Evolutionary conservation across 75 land plant species (phyloP), one percentile per base, ranked within the genome.

Genomic region (Isoetes taiwanensis): DNA sequence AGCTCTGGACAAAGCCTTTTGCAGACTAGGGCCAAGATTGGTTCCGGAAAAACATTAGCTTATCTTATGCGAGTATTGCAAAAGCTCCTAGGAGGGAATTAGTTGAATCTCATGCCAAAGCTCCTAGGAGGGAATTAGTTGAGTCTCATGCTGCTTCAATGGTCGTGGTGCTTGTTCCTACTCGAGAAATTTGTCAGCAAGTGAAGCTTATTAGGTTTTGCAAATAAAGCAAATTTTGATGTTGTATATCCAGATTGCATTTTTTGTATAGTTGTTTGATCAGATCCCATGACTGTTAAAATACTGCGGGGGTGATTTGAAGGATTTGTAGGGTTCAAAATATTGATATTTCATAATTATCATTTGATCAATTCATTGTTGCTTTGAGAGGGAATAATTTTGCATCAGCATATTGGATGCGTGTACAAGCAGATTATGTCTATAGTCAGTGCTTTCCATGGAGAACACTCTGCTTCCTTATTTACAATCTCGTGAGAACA

Each of bases 31-130:
- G 98, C 98, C 10, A 84, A 77, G 56, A 93, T 95, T 1, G 98
- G 98, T 12, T 87, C 98, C 0, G 98, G 98, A 29, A 93, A 93
- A 52, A 87, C 98, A 26, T 77, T 80, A 50, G 85, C 96, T 1
- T 93, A 88, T 54, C 73, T 93, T 25, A 75, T 88, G 43, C 98
- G 89, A 0, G 37, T 87, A 72, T 76, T 93, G 35, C 98, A 93
- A 40, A 78, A 78, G 72, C 56, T 85, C 11, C 63, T 88, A 34
- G 33, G 72, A 0, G 78, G 64, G 17, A 61, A n/a, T n/a, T n/a
- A n/a, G n/a, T n/a, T n/a, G n/a, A n/a, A n/a, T n/a, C n/a, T n/a
- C n/a, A n/a, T 93, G 35, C 98, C 87, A 40, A 78, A 78, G 72
- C 56, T 85, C 11, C 63, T 88, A 34, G 33, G 72, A 0, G 78